Conservation (phyloP, 805 yeast species). For the Dipodascus geniculatus region DNA sequence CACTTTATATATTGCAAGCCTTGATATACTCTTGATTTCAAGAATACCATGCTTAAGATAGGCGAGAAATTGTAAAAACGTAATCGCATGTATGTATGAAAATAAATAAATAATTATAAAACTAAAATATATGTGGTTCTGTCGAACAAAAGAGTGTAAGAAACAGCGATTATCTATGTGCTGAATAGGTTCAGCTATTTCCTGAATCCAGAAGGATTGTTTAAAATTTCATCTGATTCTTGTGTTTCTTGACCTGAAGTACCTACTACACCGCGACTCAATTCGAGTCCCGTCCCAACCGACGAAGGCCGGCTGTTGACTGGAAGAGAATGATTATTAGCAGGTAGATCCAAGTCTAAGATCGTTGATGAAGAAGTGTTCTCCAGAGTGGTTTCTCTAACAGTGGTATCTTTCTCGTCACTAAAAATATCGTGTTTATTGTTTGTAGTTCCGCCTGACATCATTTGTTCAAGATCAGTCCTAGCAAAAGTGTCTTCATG, state of each 20-base stretch:
- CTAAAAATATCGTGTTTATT: background rate
- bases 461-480: background rate
- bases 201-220: too few relatives aligned
- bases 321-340: background rate
- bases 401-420: background rate
- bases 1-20: too few relatives aligned
- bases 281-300: background rate
- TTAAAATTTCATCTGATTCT: background rate
- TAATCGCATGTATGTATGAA: background rate
- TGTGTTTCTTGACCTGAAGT: background rate
- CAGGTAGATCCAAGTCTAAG: background rate
- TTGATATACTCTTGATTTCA: too few relatives aligned
- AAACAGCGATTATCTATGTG: background rate
- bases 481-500: constrained; percentile 25
- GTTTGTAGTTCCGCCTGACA: background rate
- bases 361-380: background rate
- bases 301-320: background rate
- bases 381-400: background rate
- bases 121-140: background rate
- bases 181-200: too few relatives aligned
- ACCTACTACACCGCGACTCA: background rate
- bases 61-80: too few relatives aligned
- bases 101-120: background rate
- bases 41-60: too few relatives aligned
- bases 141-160: background rate